Evolutionary conservation across 2,329 filamentous ascomycete species (phyloP).

Genomic region (Xylaria sp.): DNA sequence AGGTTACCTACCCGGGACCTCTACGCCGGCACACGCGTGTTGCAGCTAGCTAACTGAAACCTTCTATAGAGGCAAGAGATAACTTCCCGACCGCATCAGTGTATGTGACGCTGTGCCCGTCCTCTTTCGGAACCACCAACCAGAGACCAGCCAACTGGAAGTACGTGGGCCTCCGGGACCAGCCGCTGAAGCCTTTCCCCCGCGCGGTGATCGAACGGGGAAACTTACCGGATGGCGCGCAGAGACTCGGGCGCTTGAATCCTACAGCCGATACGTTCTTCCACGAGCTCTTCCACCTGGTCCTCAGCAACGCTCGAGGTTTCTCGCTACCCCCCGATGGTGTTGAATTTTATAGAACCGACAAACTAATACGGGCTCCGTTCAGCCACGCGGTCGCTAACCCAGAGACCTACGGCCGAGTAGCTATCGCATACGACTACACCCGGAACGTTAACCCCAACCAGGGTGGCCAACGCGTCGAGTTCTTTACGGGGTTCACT

Average conservation of each 20-base stretch:
- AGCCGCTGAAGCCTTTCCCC: background rate
- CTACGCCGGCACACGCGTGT: no score
- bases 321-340: background rate
- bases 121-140: background rate
- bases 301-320: background rate
- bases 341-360: no score
- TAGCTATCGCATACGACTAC: background rate
- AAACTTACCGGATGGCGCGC: background rate
- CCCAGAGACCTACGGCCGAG: background rate
- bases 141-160: background rate
- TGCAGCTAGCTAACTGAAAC: background rate
- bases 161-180: background rate
- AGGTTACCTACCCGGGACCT: no score
- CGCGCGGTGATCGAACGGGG: background rate
- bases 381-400: background rate
- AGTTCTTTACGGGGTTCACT: background rate
- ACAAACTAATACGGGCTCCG: no score
- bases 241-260: background rate
- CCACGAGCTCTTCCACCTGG: background rate
- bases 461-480: background rate
- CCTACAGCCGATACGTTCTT: background rate
- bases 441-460: background rate
- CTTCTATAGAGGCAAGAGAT: background rate
- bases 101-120: background rate
- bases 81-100: background rate